Conservation (phyloP, 2,329 filamentous ascomycete species). For the Hypomyces rosellus region DNA sequence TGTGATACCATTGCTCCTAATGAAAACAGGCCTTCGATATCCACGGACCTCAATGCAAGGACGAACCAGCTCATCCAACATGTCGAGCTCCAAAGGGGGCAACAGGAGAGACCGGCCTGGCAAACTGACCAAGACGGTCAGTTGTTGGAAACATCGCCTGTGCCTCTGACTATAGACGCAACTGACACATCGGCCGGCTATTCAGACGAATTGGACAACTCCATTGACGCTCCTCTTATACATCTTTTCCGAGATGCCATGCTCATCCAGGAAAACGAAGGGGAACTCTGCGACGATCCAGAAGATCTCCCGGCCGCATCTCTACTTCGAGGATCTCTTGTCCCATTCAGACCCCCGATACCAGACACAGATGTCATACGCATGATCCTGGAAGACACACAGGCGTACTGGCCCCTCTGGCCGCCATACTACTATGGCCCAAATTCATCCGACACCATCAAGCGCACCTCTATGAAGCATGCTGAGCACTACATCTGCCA, state of each 20-base stretch:
- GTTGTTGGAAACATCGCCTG: background rate
- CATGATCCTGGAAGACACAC: constrained; percentile 17
- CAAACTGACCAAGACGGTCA: too few species aligned
- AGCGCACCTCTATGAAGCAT: constrained; percentile 9
- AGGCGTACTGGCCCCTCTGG: constrained; percentile 21
- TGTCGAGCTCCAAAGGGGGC: background rate
- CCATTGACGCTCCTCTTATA: constrained; percentile 8
- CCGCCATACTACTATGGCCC: constrained; percentile 12
- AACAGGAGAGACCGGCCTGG: background rate
- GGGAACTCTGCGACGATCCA: constrained; percentile 7
- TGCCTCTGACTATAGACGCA: constrained; percentile 1
- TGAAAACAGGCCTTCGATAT: background rate
- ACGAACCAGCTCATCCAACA: constrained; percentile 3
- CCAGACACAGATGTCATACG: constrained; percentile 10
- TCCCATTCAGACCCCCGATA: constrained; percentile 10
- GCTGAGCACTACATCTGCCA: constrained; percentile 30
- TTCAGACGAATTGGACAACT: background rate
- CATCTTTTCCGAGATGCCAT: constrained; percentile 11
- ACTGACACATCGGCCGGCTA: background rate
- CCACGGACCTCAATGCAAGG: constrained; percentile 1
- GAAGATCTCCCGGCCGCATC: constrained; percentile 4
- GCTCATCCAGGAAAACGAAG: constrained; percentile 9
- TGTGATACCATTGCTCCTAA: background rate
- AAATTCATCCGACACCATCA: constrained; percentile 4
- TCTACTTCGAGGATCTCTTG: constrained; percentile 9